Conservation (phyloP, 805 yeast genomes). For the Diddensiella santjacobensis region DNA sequence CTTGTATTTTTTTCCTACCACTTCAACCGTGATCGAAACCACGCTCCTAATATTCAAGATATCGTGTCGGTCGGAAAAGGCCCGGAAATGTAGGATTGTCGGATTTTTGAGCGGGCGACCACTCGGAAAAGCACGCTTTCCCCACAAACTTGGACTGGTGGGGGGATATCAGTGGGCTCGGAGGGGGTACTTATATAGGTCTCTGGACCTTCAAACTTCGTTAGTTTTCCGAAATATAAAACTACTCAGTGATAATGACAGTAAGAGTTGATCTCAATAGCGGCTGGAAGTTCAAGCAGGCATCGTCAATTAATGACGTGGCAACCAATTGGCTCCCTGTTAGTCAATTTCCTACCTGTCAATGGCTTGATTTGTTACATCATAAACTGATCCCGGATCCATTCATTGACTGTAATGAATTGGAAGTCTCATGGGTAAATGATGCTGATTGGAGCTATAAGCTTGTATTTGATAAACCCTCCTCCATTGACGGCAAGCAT, state of each 20-base stretch:
- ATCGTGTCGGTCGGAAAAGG: neutral
- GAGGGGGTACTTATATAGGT: neutral
- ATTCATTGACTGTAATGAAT: conserved; percentile 41
- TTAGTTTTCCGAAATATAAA: neutral
- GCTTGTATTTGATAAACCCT: conserved; percentile 17
- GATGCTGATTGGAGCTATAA: conserved; percentile 46
- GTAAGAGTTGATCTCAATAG: neutral
- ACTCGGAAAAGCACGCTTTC: neutral
- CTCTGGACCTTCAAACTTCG: neutral
- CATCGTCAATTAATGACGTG: conserved; percentile 2
- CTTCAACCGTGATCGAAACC: no score
- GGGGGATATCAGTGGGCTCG: neutral
- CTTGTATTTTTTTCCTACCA: no score
- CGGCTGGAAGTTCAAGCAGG: conserved; percentile 14
- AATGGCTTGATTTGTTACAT: conserved; percentile 36
- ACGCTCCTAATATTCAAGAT: no score
- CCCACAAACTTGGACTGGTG: neutral
- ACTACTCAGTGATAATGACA: neutral
- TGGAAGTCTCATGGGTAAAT: conserved; percentile 46
- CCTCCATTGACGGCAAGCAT: neutral
- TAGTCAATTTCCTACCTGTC: conserved; percentile 18
- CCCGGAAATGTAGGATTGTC: neutral
- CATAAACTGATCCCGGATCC: conserved; percentile 44
- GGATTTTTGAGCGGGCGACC: neutral
- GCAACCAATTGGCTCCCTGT: conserved; percentile 10